phyloP scores from a whole-genome alignment of 176 grass and related monocot species.

The Hordeum vulgare region DNA sequence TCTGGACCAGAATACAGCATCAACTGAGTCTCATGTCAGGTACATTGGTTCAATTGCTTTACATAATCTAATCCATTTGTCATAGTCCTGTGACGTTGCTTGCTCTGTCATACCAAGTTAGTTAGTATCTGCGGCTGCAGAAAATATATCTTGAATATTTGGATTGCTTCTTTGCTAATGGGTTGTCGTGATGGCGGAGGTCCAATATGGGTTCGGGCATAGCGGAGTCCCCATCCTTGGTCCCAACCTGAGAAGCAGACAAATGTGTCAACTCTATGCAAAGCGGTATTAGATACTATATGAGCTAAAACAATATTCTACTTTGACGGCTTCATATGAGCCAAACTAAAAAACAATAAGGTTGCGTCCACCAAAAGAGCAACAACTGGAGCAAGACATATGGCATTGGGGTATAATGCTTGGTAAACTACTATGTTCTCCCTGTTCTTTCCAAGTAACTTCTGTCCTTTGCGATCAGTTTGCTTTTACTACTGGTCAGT shows the following conservation, averaged over 20 bases:
- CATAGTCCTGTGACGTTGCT: neutral
- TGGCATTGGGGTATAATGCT: neutral
- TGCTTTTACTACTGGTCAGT: neutral
- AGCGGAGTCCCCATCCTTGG: neutral
- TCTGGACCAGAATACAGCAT: neutral
- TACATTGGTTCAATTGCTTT: slow-evolving; percentile 10
- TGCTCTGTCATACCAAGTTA: neutral
- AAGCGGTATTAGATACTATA: slow-evolving; percentile 19
- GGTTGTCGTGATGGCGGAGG: neutral
- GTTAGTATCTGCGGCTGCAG: neutral
- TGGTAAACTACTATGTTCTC: neutral
- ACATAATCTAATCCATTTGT: slow-evolving; percentile 13
- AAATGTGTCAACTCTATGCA: slow-evolving; percentile 41
- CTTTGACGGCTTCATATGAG: slow-evolving; percentile 38
- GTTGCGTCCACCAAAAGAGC: neutral
- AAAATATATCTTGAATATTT: neutral
- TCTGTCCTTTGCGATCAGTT: slow-evolving; percentile 11
- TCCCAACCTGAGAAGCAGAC: slow-evolving; percentile 10
- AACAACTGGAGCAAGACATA: slow-evolving; percentile 24
- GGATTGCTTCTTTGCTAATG: neutral
- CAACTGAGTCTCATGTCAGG: neutral
- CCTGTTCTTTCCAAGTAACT: slow-evolving; percentile 25
- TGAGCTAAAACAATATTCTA: slow-evolving; percentile 14
- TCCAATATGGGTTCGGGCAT: neutral
- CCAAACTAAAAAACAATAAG: slow-evolving; percentile 19